Percentiles rank a stretch among this genome's conserved stretches.
Evolutionary conservation across 768 basidiomycete genomes (phyloP).

Genomic region (Gloeophyllum trabeum): DNA sequence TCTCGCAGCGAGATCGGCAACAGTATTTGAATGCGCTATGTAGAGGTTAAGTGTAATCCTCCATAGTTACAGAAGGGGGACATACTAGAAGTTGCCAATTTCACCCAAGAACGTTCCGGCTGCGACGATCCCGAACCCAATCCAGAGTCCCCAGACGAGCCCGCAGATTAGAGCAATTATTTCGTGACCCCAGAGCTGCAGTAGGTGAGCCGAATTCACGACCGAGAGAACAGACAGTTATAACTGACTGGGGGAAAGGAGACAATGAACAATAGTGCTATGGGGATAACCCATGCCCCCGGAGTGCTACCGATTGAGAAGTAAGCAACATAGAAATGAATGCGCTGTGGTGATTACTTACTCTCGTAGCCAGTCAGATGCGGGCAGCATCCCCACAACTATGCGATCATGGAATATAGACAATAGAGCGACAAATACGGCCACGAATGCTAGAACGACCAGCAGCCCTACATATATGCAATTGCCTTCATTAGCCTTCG

Average conservation of each 20-base stretch:
- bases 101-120: conserved; percentile 22
- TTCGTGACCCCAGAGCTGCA: conserved; percentile 28
- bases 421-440: background rate
- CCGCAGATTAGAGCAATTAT: conserved; percentile 29
- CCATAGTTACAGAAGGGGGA: no score
- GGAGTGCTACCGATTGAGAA: conserved; percentile 11
- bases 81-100: conserved; percentile 20
- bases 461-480: background rate
- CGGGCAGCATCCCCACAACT: background rate
- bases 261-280: conserved; percentile 30
- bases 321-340: background rate
- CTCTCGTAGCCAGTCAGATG: background rate
- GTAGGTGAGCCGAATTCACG: background rate
- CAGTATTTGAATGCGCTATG: conserved; percentile 74
- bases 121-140: conserved; percentile 28
- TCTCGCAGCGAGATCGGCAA: conserved; percentile 65
- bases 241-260: conserved; percentile 26
- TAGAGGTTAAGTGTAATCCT: background rate
- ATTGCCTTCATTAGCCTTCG: background rate
- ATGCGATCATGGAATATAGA: background rate
- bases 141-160: conserved; percentile 28
- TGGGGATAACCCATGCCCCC: conserved; percentile 30
- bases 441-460: background rate
- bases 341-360: background rate
- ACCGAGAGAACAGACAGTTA: background rate